Base-by-base conservation (phyloP, 306 rosid genomes). In the Oemleria cerasiformis region DNA sequence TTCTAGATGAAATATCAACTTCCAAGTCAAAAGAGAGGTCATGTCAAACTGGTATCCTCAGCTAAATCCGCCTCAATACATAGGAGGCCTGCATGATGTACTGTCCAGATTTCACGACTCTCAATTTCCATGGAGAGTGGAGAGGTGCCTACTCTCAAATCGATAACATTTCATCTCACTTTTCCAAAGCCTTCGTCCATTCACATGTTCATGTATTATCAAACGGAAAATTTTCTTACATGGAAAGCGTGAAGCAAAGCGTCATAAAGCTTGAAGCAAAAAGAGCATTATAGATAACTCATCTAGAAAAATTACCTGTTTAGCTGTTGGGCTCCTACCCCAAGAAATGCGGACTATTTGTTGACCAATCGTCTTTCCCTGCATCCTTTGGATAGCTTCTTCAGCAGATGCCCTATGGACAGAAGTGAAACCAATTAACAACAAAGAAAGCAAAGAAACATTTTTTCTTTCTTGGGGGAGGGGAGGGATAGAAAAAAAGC, bases 331-430 rank as follows among this genome's bases (percentile, higher is more conserved):
- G 75, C 85, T 85, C 80, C 91, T 85, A 49, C 87, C 96, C 98
- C 96, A 92, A 57, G 98, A 84, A 77, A 90, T 65, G 64, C 89
- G 96, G 62, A 88, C 83, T 66, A 83, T 83, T 85, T 90, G 96
- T 56, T 90, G 95, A 63, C 98, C 96, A 41, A 92, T 83, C 78
- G 85, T 72, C 83, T 80, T 90, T 85, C 92, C 98, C 65, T 88
- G 96, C 98, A 92, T 88, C 80, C 86, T 84, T 88, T 85, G 96
- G 65, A 90, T 86, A 64, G 98, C 91, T 75, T 86, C 96, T 79
- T 92, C 98, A 63, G 96, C 96, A 69, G 89, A 85, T 67, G 86
- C 76, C 86, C 98, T 92, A 83, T 36, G 73, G 41, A 77, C 12
- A 71, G 60, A 68, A 11, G 57, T 11, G 64, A 73, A 36, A 65